Evolutionary conservation across 495 filamentous ascomycete genomes (phyloP).

Genomic region (Penicillium coprophilum): DNA sequence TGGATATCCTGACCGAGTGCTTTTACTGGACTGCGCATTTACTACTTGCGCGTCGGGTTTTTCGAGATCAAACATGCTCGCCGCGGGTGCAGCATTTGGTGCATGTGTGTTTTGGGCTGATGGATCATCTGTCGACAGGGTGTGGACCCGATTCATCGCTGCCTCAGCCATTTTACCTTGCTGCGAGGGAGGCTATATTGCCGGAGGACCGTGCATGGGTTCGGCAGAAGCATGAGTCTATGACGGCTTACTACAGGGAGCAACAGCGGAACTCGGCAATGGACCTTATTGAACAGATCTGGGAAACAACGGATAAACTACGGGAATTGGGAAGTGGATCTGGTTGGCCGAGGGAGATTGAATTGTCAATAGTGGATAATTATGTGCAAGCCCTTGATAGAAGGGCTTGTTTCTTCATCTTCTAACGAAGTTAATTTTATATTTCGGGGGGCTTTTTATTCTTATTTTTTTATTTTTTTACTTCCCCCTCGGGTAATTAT

Average conservation of each 20-base stretch:
- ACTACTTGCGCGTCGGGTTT: constrained; percentile 30
- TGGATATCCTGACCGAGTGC: constrained; percentile 33
- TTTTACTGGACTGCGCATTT: constrained; percentile 34
- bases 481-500: not conserved
- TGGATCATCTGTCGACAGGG: constrained; percentile 29
- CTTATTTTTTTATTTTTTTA: too few relatives aligned
- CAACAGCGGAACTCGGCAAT: constrained; percentile 31
- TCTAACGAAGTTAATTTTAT: constrained; percentile 14
- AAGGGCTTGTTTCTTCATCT: constrained; percentile 28
- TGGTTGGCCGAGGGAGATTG: not conserved
- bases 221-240: constrained; percentile 29
- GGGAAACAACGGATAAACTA: constrained; percentile 22
- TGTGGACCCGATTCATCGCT: constrained; percentile 32
- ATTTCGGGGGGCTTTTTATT: not conserved
- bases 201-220: constrained; percentile 24
- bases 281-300: constrained; percentile 26
- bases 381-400: constrained; percentile 21
- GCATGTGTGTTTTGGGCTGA: constrained; percentile 28
- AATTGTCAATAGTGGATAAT: constrained; percentile 14
- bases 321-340: not conserved
- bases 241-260: constrained; percentile 33
- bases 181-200: constrained; percentile 27
- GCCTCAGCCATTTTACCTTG: constrained; percentile 31
- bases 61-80: constrained; percentile 24
- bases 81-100: constrained; percentile 28